Percentiles rank a stretch among this genome's conserved stretches.
phyloP scores from a whole-genome alignment of 768 basidiomycete species.

The Crucibulum laeve region DNA sequence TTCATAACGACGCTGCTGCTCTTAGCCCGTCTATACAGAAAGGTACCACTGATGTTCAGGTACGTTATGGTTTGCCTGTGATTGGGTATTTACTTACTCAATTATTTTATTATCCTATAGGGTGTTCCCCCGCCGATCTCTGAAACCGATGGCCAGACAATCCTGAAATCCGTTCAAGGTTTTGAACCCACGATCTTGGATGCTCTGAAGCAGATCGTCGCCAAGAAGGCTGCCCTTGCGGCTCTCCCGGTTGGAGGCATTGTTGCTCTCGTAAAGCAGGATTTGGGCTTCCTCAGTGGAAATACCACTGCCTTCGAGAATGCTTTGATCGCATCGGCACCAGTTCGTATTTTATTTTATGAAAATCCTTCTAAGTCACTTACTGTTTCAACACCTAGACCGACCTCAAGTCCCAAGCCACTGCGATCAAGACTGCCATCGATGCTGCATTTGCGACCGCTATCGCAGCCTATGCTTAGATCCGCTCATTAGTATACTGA shows the following conservation, averaged over 20 bases:
- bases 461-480: constrained; percentile 20
- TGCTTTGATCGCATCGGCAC: constrained; percentile 17
- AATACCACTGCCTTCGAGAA: constrained; percentile 20
- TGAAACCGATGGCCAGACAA: constrained; percentile 16
- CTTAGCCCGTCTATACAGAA: constrained; percentile 16
- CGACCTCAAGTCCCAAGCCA: constrained; percentile 14
- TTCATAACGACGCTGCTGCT: constrained; percentile 18
- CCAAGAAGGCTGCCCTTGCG: constrained; percentile 20
- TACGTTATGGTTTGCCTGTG: constrained; percentile 3
- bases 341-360: constrained; percentile 14
- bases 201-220: constrained; percentile 14
- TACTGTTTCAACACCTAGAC: constrained; percentile 7
- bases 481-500: neutral
- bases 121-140: constrained; percentile 14
- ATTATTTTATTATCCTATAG: neutral
- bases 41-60: constrained; percentile 21
- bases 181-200: constrained; percentile 12
- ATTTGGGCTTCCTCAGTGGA: constrained; percentile 18
- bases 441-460: constrained; percentile 19
- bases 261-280: constrained; percentile 18
- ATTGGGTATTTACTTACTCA: neutral
- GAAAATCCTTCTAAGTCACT: neutral
- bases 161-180: constrained; percentile 13
- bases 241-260: constrained; percentile 15
- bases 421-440: constrained; percentile 13